Base-by-base conservation (phyloP, 345 rosid genomes). In the Melaleuca quinquenervia region DNA sequence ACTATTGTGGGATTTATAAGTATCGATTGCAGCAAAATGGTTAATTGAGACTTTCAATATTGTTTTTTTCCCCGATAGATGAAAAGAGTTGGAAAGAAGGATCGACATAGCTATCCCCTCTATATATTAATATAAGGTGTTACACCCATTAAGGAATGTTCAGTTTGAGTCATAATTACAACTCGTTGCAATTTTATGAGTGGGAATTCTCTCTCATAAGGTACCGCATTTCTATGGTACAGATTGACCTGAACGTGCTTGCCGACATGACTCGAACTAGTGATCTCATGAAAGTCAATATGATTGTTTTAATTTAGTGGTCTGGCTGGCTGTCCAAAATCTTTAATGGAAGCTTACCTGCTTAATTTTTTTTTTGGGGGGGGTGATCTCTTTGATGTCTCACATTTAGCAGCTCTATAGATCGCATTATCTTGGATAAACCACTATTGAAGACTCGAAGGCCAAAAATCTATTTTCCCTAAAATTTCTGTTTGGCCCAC, bases 91-190 rank as follows among this genome's bases (percentile, higher is more conserved):
- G 24, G 45, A 45, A 0, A 64, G 22, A 6, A 24, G n/a, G 11
- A 26, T 0, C 7, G 5, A 0, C n/a, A 6, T 11, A 56, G 7
- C 15, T 26, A 11, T 6, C 11, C 1, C 6, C 12, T 64, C 0
- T 64, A 20, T 3, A 64, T 16, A 64, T 3, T 32, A 70, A 70
- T 32, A 8, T 16, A 8, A 62, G 6, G 10, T 14, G 8, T 27
- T 27, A 60, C 20, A 27, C 5, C 2, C 0, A 1, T 60, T 60
- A 64, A 0, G 11, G 3, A 64, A 64, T 60, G 32, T 60, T 60
- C 36, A 9, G 5, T 64, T 29, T 64, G 44, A 64, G 22, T 8
- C 44, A 64, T 64, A 64, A 29, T 8, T 64, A 64, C 1, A 29
- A 2, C 1, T 52, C 3, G n/a, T n/a, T n/a, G n/a, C n/a, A n/a